Base-by-base conservation (phyloP, 2,329 filamentous ascomycete species). In the Exserohilum rostratum region DNA sequence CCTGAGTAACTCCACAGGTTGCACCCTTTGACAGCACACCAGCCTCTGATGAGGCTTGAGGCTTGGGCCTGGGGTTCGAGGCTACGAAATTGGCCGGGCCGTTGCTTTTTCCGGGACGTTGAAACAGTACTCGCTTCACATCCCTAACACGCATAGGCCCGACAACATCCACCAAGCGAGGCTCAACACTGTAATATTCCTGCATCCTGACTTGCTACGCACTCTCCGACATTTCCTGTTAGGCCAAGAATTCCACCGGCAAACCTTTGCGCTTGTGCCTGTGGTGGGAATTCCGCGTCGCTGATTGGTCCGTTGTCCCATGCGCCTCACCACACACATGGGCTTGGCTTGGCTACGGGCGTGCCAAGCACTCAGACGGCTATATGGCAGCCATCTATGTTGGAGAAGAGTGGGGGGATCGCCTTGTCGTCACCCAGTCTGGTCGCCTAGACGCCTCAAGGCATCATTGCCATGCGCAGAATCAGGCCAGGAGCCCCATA, bases 121-220 rank as follows among this genome's bases (percentile, higher is more conserved):
- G 64, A 65, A 62, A 65, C 64, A 34, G 29, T 22, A 29, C 42
- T 39, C 52, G 64, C 61, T 50, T 65, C 64, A 63, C 17, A 57
- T 42, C 53, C 53, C 46, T 48, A 55, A 53, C 51, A 53, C 43
- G 38, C 57, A 60, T 48, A 47, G 29, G 38, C 38, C 30, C 46
- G 39, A 12, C 42, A 31, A 30, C 42, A 50, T 33, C 34, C 17
- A 39, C 42, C 43, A 46, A 46, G 46, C 46, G 20, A 39, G 38
- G 37, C 29, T 49, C 42, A 50, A 43, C 37, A 50, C 56, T 60
- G 46, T 35, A 58, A 43, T 48, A 46, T 40, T 57, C 60, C 61
- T 57, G 57, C 57, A 51, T 50, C 53, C 53, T 51, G 38, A 46
- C 55, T 57, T 63, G 60, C 54, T 61, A 57, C 59, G 50, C 29